phyloP scores from a whole-genome alignment of 169 alveolate species.

The Plasmodium vinckei region DNA sequence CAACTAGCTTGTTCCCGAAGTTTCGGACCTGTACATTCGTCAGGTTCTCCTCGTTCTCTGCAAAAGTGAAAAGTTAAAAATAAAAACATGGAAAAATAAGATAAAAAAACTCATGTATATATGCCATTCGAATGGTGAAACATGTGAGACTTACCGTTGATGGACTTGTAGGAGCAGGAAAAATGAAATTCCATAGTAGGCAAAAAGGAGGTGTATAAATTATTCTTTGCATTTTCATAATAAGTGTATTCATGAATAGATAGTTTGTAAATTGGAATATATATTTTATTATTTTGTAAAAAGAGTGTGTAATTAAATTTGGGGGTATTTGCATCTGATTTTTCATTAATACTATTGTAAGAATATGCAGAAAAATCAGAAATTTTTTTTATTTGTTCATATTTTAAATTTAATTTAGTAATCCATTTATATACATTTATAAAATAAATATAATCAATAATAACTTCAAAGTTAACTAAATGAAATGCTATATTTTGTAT shows the following conservation, averaged over 20 bases:
- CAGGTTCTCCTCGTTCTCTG: conserved; percentile 27
- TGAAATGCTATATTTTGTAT: conserved; percentile 35
- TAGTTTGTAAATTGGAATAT: conserved; percentile 30
- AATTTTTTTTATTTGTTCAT: conserved; percentile 15
- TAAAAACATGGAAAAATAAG: background rate
- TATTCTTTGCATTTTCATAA: conserved; percentile 22
- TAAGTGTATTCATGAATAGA: conserved; percentile 44
- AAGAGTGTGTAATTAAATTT: conserved; percentile 31
- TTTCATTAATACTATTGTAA: background rate
- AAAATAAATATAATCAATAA: conserved; percentile 50
- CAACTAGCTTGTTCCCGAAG: conserved; percentile 30
- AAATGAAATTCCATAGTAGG: conserved; percentile 47
- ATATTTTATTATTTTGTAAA: conserved; percentile 56
- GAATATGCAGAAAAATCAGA: conserved; percentile 24
- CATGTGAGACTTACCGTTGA: conserved; percentile 12
- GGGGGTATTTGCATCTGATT: background rate
- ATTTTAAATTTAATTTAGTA: conserved; percentile 21
- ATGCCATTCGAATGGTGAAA: background rate
- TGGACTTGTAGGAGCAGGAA: conserved; percentile 29
- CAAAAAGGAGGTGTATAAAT: conserved; percentile 18
- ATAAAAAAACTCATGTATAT: background rate
- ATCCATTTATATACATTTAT: conserved; percentile 30
- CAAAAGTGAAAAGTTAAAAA: background rate
- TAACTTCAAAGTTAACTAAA: conserved; percentile 27
- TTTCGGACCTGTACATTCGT: conserved; percentile 22